Evolutionary conservation across 2,329 filamentous ascomycete species (phyloP), one percentile per base, ranked within the genome.

Genomic region (Trichophyton benhamiae): DNA sequence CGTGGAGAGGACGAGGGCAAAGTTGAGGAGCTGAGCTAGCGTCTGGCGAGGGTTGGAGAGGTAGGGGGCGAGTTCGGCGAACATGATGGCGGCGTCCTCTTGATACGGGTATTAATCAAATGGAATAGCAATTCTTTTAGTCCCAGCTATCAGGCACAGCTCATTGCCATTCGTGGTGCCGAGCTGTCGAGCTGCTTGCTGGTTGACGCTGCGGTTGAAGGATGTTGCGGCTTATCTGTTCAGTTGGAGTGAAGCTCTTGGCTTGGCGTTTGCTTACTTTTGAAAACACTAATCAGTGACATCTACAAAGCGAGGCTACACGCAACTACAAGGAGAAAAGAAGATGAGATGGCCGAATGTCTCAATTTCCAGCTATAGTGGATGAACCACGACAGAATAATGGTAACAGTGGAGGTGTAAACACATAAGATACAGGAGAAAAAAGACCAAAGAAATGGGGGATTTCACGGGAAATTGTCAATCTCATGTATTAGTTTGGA

Each of bases 1-100:
- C 1, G 89, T 94, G 8, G 87, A 91, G 58, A 96, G 83, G 64
- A 96, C 89, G 65, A 96, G 84, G 61, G 86, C 90, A 74, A 96
- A 96, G 77, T 95, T 95, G 71, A 96, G 84, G 67, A 92, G 75
- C 79, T 95, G 90, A 57, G 84, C 81, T 68, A 90, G 85, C 60
- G 88, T 82, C 74, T 95, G 89, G 74, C 91, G 87, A 66, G 89
- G 87, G 74, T 89, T 91, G 44, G 74, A 69, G 59, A 76, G 67
- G 70, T 83, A 78, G 60, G 76, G 75, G 63, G 80, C 77, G 65
- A 95, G 79, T 66, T 80, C 77, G 52, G 85, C 83, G 65, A 92
- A 70, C 88, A 91, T 91, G 62, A 60, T 77, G 69, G 68, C 61
- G 60, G 65, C 30, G 22, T 17, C 27, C 13, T 36, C n/a, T 44